Percentiles rank a stretch among this genome's conserved stretches.
Conservation (phyloP, 176 grass and related monocot species). For the Triticum urartu region DNA sequence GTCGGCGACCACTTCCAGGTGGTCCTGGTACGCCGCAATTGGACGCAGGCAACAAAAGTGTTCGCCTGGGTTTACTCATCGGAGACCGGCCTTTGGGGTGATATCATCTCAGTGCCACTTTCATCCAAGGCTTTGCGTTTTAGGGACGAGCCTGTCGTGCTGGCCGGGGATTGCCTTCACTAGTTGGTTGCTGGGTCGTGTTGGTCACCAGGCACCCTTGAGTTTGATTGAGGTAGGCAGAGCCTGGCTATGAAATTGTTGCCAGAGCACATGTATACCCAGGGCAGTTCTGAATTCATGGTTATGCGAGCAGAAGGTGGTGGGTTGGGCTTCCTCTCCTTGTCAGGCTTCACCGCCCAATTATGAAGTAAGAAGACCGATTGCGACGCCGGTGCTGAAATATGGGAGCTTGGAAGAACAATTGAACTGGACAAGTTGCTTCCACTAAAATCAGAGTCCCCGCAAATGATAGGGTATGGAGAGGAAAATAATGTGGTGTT, state of each 20-base stretch:
- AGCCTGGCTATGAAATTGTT: neutral
- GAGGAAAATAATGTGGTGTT: neutral
- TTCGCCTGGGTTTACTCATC: too few relatives aligned
- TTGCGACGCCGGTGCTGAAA: neutral
- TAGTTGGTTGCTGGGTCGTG: neutral
- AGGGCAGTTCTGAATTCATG: neutral
- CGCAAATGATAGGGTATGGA: neutral
- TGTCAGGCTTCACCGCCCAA: neutral
- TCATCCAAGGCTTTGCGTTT: neutral
- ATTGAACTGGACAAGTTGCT: neutral
- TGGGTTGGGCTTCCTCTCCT: neutral
- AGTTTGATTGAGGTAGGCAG: neutral
- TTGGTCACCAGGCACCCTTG: neutral
- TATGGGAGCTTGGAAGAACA: neutral
- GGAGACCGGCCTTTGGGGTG: too few relatives aligned
- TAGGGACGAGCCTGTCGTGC: neutral
- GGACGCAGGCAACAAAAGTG: too few relatives aligned
- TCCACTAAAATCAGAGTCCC: neutral
- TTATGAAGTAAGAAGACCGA: neutral
- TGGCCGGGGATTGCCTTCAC: neutral
- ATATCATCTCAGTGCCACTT: too few relatives aligned
- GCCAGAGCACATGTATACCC: neutral
- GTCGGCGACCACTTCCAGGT: too few relatives aligned
- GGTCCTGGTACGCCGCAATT: too few relatives aligned
- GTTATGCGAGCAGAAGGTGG: neutral